Evolutionary conservation across 176 grass and related monocot genomes (phyloP).

Genomic region (Otatea glauca): DNA sequence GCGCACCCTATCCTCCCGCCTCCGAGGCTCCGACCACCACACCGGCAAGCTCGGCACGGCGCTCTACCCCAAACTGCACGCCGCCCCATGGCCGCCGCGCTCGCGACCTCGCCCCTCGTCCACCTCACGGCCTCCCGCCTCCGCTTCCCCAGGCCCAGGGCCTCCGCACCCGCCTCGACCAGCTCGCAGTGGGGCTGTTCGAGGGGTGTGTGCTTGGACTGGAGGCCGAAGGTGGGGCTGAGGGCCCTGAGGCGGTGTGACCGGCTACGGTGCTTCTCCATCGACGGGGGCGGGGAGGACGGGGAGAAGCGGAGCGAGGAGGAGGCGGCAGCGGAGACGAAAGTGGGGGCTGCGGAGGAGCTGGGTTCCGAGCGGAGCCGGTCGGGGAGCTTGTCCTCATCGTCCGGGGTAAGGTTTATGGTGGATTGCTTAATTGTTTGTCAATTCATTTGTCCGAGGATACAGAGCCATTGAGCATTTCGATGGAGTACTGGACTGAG

Average conservation of each 20-base stretch:
- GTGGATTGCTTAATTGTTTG: not conserved
- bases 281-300: slow-evolving; percentile 54
- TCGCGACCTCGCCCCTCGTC: slow-evolving; percentile 51
- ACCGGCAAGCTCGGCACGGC: slow-evolving; percentile 4
- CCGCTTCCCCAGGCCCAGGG: slow-evolving; percentile 42
- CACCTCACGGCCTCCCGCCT: slow-evolving; percentile 47
- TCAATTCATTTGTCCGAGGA: not conserved
- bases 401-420: slow-evolving; percentile 51
- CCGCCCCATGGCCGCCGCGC: slow-evolving; percentile 47
- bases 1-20: slow-evolving; percentile 44
- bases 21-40: slow-evolving; percentile 11
- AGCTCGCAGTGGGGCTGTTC: not conserved
- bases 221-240: slow-evolving; percentile 18
- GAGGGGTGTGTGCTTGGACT: slow-evolving; percentile 30
- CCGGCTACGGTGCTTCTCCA: slow-evolving; percentile 60
- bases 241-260: slow-evolving; percentile 49
- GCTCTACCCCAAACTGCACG: not conserved
- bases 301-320: slow-evolving; percentile 52
- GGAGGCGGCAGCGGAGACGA: slow-evolving; percentile 40
- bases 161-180: not conserved
- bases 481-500: not conserved
- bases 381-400: slow-evolving; percentile 55
- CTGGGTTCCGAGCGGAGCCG: slow-evolving; percentile 54
- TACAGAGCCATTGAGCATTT: slow-evolving; percentile 22
- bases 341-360: slow-evolving; percentile 53